Evolutionary conservation across 495 filamentous ascomycete genomes (phyloP).

Genomic region (Annulohypoxylon bovei): DNA sequence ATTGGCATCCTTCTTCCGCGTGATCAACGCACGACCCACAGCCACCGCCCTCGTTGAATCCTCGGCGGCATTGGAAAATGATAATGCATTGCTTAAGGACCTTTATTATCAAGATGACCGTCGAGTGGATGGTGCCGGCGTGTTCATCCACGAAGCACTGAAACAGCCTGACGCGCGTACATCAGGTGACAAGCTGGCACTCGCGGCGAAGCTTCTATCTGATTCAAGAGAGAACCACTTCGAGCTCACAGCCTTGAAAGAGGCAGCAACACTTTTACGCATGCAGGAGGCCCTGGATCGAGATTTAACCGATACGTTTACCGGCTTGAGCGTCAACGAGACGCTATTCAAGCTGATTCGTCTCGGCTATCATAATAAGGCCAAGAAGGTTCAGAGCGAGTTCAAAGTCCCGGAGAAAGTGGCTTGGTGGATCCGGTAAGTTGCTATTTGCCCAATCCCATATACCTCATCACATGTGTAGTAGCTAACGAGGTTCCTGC

Average conservation of each 20-base stretch:
- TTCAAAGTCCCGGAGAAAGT: constrained; percentile 93
- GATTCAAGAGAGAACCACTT: constrained; percentile 84
- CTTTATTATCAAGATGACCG: constrained; percentile 98
- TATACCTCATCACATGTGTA: neutral
- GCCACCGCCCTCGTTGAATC: constrained; percentile 92
- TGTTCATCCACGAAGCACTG: constrained; percentile 85
- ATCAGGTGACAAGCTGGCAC: constrained; percentile 79
- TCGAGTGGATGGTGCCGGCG: constrained; percentile 84
- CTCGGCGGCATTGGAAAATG: constrained; percentile 72
- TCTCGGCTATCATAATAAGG: constrained; percentile 78
- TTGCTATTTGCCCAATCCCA: neutral
- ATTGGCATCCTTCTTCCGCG: constrained; percentile 89
- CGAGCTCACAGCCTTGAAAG: constrained; percentile 78
- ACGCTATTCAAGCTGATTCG: constrained; percentile 86
- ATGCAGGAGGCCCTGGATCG: constrained; percentile 86
- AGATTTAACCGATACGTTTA: constrained; percentile 78
- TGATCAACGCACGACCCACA: constrained; percentile 85
- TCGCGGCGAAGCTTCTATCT: constrained; percentile 80
- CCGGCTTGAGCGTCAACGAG: constrained; percentile 86
- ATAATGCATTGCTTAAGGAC: constrained; percentile 88
- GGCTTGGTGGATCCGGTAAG: constrained; percentile 81
- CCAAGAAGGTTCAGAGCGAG: constrained; percentile 85
- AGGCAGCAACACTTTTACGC: constrained; percentile 79
- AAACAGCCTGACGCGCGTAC: constrained; percentile 69
- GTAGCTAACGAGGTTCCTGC: neutral